These are phyloP conservation scores for Agaricus subrufescens DNA, from an alignment of 768 basidiomycete species.

Conservation along the genomic window DNA sequence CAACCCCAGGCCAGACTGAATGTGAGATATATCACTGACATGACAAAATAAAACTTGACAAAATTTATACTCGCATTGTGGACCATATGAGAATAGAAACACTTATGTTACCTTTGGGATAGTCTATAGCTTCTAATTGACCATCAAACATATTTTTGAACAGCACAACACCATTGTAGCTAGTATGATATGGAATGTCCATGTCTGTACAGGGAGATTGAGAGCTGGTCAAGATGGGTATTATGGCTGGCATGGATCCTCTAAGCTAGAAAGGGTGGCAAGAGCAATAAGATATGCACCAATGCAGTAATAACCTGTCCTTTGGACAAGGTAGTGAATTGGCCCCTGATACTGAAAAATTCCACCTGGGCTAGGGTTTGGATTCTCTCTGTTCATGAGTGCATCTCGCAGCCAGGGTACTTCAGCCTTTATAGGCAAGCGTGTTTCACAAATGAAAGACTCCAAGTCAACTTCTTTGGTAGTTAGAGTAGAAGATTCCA, in stretches of 20 bases:
- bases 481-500: conserved; percentile 13
- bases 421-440: conserved; percentile 39
- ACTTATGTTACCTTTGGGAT: conserved; percentile 92
- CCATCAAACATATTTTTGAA: conserved; percentile 90
- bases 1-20: conserved; percentile 76
- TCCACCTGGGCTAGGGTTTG: conserved; percentile 42
- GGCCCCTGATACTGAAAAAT: conserved; percentile 58
- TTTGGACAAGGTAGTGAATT: conserved; percentile 77
- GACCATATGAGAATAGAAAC: not conserved
- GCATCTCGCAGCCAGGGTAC: conserved; percentile 36
- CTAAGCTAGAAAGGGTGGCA: not conserved
- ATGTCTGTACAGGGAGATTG: conserved; percentile 33
- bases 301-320: conserved; percentile 95
- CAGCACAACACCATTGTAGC: conserved; percentile 72
- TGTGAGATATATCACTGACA: conserved; percentile 75
- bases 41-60: conserved; percentile 78
- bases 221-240: conserved; percentile 82
- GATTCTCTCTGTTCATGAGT: conserved; percentile 20
- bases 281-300: conserved; percentile 46
- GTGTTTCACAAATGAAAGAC: conserved; percentile 43
- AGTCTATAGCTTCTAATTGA: conserved; percentile 86
- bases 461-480: conserved; percentile 46
- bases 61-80: not conserved
- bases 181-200: conserved; percentile 63
- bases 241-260: conserved; percentile 48